Evolutionary conservation across 768 basidiomycete genomes (phyloP).

Genomic region (Kwoniella bestiolae): DNA sequence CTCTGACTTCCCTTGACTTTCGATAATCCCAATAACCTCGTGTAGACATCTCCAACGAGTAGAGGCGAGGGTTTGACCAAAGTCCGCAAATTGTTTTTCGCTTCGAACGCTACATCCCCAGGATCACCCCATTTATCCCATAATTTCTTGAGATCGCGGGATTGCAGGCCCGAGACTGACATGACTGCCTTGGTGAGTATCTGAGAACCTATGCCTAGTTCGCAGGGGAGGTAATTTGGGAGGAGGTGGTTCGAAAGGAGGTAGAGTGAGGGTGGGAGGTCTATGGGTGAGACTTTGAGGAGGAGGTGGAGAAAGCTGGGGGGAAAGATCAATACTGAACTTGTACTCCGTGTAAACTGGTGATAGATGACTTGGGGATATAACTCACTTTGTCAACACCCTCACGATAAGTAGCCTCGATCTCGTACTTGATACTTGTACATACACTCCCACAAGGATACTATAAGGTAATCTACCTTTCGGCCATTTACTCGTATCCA

Average conservation of each 20-base stretch:
- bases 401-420: conserved; percentile 51
- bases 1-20: conserved; percentile 74
- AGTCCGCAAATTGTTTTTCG: conserved; percentile 62
- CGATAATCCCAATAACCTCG: conserved; percentile 70
- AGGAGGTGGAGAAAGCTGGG: conserved; percentile 77
- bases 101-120: conserved; percentile 85
- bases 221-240: conserved; percentile 72
- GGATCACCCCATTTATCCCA: conserved; percentile 79
- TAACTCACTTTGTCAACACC: conserved; percentile 55
- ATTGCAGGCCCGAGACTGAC: conserved; percentile 52
- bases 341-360: no score
- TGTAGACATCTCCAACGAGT: conserved; percentile 67
- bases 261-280: conserved; percentile 77
- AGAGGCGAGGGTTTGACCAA: conserved; percentile 53
- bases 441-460: conserved; percentile 54
- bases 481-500: conserved; percentile 45
- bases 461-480: conserved; percentile 55
- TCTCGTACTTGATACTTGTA: conserved; percentile 53
- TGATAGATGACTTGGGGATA: conserved; percentile 35
- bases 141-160: conserved; percentile 48
- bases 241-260: conserved; percentile 79
- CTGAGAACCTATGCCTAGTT: conserved; percentile 59
- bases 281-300: conserved; percentile 67
- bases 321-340: no score
- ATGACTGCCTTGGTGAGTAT: conserved; percentile 61